Evolutionary conservation across 2,329 filamentous ascomycete genomes (phyloP).

Genomic region (Microsporum canis): DNA sequence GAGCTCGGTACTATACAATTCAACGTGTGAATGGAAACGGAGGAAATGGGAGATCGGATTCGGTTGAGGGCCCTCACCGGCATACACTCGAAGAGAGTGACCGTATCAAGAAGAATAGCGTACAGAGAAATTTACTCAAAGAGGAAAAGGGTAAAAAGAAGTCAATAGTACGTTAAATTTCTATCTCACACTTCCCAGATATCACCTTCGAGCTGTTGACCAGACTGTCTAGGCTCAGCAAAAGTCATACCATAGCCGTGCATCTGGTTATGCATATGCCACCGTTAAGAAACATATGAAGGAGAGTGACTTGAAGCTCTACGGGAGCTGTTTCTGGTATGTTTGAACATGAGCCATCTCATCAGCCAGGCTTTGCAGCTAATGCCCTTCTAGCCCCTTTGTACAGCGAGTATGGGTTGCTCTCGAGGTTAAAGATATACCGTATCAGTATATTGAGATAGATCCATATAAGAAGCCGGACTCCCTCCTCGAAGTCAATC

Average conservation of each 20-base stretch:
- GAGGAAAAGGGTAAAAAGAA: conserved; percentile 56
- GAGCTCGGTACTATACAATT: conserved; percentile 58
- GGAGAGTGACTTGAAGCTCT: conserved; percentile 62
- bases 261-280: conserved; percentile 56
- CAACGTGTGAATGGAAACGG: conserved; percentile 69
- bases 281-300: conserved; percentile 61
- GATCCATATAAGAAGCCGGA: conserved; percentile 67
- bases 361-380: conserved; percentile 6
- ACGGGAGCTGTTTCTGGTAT: conserved; percentile 74
- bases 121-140: conserved; percentile 54
- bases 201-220: not conserved
- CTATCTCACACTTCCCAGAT: not conserved
- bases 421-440: conserved; percentile 63
- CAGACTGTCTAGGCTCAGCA: conserved; percentile 32
- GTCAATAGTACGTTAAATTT: conserved; percentile 36
- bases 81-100: conserved; percentile 64
- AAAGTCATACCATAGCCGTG: conserved; percentile 61
- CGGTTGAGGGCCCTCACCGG: conserved; percentile 59
- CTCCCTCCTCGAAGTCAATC: conserved; percentile 62
- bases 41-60: conserved; percentile 59
- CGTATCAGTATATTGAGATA: conserved; percentile 78
- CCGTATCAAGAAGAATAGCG: conserved; percentile 69
- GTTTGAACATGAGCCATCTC: conserved; percentile 12
- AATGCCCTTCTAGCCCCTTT: conserved; percentile 50
- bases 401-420: conserved; percentile 85